Base-by-base conservation (phyloP, 2,329 filamentous ascomycete species). In the Eutypa lata region DNA sequence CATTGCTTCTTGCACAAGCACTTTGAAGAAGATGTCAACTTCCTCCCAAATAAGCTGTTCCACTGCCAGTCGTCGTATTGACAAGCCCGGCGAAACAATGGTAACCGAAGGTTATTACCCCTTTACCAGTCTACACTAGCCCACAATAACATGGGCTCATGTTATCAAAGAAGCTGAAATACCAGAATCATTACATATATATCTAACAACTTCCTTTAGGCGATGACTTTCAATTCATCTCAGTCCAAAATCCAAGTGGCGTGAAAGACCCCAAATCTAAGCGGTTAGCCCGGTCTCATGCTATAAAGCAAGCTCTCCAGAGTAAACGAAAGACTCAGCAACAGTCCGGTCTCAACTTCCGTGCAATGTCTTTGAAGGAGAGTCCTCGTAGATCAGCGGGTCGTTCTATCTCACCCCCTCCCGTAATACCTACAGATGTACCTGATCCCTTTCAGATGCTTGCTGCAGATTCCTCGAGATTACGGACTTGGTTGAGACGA, bases 241-340 rank as follows among this genome's bases (percentile, higher is more conserved):
- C 54, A 11, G 46, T 60, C 22, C 58, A 61, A 40, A 51, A 42
- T 52, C 55, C 61, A 54, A 49, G 57, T 54, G 51, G 53, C 2
- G 46, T 53, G 16, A 60, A 54, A 18, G 58, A 66, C 28, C 52
- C 18, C 7, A 55, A 16, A 18, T 50, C 52, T 21, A 65, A 53
- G 47, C 65, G 63, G 24, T 53, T 58, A 35, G 65, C 63, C 19
- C 61, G 63, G 33, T 69, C 67, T 2, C 65, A 69, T 61, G 67
- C 65, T 47, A 60, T 69, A 44, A 56, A 54, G 47, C 61, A 55
- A 35, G 67, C 53, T 8, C 60, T 69, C 3, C 51, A 61, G 42
- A 59, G 53, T 18, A 68, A 70, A 58, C 61, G 67, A 54, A 65
- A 59, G 49, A 51, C 57, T 14, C 60, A 65, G 56, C 59, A 63